Evolutionary conservation across 495 filamentous ascomycete genomes (phyloP).

Genomic region (Cryomyces antarcticus): DNA sequence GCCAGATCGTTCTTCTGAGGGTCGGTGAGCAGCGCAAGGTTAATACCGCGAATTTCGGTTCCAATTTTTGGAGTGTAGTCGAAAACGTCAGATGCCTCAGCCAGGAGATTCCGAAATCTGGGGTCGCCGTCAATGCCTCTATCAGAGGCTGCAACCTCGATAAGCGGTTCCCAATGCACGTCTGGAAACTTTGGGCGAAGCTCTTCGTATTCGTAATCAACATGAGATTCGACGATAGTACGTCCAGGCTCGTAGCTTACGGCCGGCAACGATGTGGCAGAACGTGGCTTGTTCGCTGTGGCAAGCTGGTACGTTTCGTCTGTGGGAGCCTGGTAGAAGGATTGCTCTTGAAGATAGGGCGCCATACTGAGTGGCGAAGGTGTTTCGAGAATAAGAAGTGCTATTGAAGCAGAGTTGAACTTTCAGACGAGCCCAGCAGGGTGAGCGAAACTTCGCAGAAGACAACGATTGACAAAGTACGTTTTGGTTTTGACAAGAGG

Average conservation of each 20-base stretch:
- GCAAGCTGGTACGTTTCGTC: no score
- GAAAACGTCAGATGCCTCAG: constrained; percentile 30
- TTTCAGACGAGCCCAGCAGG: neutral
- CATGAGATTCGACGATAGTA: constrained; percentile 23
- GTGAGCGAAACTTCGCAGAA: neutral
- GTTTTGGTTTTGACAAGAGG: no score
- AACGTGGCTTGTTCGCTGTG: neutral
- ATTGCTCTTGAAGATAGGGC: constrained; percentile 1
- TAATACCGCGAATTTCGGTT: constrained; percentile 49
- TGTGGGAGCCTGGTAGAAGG: no score
- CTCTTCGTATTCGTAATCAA: constrained; percentile 33
- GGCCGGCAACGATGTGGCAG: neutral
- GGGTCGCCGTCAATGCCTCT: constrained; percentile 34
- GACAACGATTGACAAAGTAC: neutral
- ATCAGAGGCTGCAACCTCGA: constrained; percentile 30
- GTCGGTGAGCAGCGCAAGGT: constrained; percentile 44
- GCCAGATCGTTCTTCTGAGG: constrained; percentile 59
- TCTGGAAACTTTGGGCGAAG: constrained; percentile 36
- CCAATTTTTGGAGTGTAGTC: constrained; percentile 51
- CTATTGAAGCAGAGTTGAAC: neutral
- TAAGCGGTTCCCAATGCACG: constrained; percentile 30
- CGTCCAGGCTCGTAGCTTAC: constrained; percentile 25
- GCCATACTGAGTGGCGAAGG: neutral
- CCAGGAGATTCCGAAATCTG: constrained; percentile 36
- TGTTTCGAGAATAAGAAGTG: neutral